These are phyloP conservation scores for Trichothecium sympodiale DNA, from an alignment of 2,329 filamentous ascomycete genomes.

Conservation along the genomic window DNA sequence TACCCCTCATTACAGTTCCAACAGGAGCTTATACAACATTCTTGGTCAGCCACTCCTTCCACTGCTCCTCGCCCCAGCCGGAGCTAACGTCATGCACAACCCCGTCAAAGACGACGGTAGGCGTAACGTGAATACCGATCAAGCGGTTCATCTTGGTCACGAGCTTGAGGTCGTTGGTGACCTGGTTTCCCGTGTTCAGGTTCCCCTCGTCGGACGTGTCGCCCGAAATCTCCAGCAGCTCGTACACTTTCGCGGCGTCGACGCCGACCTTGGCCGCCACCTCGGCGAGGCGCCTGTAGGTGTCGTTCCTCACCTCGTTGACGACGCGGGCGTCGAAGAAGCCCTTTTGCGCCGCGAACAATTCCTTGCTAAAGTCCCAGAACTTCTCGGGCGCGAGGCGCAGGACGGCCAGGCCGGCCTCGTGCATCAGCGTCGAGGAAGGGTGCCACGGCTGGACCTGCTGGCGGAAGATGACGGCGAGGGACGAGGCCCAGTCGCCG, in stretches of 20 bases:
- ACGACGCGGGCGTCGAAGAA: constrained; percentile 84
- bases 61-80: constrained; percentile 68
- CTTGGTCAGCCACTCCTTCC: constrained; percentile 69
- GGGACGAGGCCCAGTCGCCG: constrained; percentile 40
- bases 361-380: constrained; percentile 63
- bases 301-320: constrained; percentile 72
- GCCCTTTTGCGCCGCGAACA: constrained; percentile 55
- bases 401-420: constrained; percentile 75
- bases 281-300: constrained; percentile 67
- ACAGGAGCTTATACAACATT: constrained; percentile 28
- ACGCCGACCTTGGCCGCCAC: constrained; percentile 61
- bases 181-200: constrained; percentile 68
- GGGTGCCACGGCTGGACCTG: constrained; percentile 96
- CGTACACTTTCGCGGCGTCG: constrained; percentile 58
- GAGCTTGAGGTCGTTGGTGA: constrained; percentile 78
- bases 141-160: constrained; percentile 71
- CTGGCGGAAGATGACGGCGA: constrained; percentile 77
- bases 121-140: constrained; percentile 79
- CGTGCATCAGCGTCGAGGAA: constrained; percentile 67
- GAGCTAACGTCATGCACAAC: constrained; percentile 73
- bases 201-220: constrained; percentile 55
- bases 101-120: constrained; percentile 81
- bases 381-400: constrained; percentile 59
- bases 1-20: not conserved
- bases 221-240: constrained; percentile 56